These are phyloP conservation scores for Monosporascus sp. DNA, from an alignment of 2,329 filamentous ascomycete genomes.

Conservation along the genomic window DNA sequence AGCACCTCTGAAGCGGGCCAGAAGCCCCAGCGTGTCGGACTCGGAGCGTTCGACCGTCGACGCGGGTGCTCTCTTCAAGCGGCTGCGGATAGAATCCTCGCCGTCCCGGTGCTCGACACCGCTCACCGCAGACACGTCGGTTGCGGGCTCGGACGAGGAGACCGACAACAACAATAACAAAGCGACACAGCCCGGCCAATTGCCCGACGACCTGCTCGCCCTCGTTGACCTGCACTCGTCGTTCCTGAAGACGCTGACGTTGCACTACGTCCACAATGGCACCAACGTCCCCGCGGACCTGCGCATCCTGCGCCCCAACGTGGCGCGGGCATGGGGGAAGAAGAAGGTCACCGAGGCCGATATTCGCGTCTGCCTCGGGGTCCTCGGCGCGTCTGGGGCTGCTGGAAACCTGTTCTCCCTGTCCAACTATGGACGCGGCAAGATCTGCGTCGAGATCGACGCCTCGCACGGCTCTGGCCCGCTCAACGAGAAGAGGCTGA, in stretches of 20 bases:
- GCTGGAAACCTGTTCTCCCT: slow-evolving; percentile 23
- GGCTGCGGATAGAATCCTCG: slow-evolving; percentile 34
- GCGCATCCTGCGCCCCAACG: slow-evolving; percentile 52
- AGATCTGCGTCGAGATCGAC: slow-evolving; percentile 54
- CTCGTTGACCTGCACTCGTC: slow-evolving; percentile 60
- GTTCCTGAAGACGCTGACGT: slow-evolving; percentile 62
- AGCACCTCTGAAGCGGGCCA: slow-evolving; percentile 21
- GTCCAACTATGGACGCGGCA: slow-evolving; percentile 37
- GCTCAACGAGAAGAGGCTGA: slow-evolving; percentile 47
- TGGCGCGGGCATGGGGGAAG: slow-evolving; percentile 69
- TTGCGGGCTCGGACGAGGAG: slow-evolving; percentile 32
- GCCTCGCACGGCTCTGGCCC: slow-evolving; percentile 29
- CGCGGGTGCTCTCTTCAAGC: slow-evolving; percentile 34
- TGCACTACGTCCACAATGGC: slow-evolving; percentile 68
- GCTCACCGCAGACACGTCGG: slow-evolving; percentile 32
- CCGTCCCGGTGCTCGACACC: slow-evolving; percentile 28
- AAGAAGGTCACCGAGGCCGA: slow-evolving; percentile 61
- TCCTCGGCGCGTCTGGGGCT: slow-evolving; percentile 39
- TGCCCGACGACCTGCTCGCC: slow-evolving; percentile 51
- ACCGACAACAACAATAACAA: slow-evolving; percentile 18
- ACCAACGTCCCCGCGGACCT: slow-evolving; percentile 58
- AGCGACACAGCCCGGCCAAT: slow-evolving; percentile 13
- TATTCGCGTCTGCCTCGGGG: slow-evolving; percentile 59
- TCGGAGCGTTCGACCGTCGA: slow-evolving; percentile 27
- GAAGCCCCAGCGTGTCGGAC: slow-evolving; percentile 27